Percentiles rank a stretch among this genome's conserved stretches.
Conservation (phyloP, 2,329 filamentous ascomycete species). For the Ophiocordyceps camponoti-rufipedis region DNA sequence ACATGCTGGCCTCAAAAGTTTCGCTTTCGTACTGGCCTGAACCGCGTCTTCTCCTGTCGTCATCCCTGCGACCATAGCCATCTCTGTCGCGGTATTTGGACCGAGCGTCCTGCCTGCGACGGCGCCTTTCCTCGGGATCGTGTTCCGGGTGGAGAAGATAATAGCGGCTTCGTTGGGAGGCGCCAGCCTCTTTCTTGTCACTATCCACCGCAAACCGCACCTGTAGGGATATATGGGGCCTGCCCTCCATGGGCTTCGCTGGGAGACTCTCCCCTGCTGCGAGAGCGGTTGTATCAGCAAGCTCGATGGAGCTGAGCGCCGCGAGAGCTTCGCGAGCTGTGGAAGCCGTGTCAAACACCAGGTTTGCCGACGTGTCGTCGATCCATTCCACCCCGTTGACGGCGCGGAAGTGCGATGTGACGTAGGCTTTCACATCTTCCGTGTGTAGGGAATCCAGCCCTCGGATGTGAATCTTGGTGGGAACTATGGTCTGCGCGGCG, state of each 20-base stretch:
- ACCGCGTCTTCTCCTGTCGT: constrained; percentile 14
- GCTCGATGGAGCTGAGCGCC: constrained; percentile 31
- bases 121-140: constrained; percentile 58
- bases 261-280: constrained; percentile 45
- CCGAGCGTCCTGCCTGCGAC: constrained; percentile 34
- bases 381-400: constrained; percentile 74
- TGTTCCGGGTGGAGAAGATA: constrained; percentile 85
- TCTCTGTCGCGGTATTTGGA: constrained; percentile 48
- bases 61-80: constrained; percentile 11
- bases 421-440: constrained; percentile 59
- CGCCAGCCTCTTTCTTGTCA: constrained; percentile 67
- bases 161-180: constrained; percentile 68
- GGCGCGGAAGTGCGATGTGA: constrained; percentile 44
- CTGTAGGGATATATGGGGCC: constrained; percentile 50
- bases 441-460: constrained; percentile 72
- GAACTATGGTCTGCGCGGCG: constrained; percentile 12
- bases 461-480: constrained; percentile 59
- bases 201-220: constrained; percentile 55
- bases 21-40: constrained; percentile 29
- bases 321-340: constrained; percentile 34
- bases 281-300: constrained; percentile 34
- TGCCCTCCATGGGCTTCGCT: constrained; percentile 49
- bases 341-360: constrained; percentile 48
- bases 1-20: constrained; percentile 59
- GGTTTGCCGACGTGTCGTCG: constrained; percentile 77